Conservation (phyloP, 805 yeast genomes). For the Candida sonorensis region DNA sequence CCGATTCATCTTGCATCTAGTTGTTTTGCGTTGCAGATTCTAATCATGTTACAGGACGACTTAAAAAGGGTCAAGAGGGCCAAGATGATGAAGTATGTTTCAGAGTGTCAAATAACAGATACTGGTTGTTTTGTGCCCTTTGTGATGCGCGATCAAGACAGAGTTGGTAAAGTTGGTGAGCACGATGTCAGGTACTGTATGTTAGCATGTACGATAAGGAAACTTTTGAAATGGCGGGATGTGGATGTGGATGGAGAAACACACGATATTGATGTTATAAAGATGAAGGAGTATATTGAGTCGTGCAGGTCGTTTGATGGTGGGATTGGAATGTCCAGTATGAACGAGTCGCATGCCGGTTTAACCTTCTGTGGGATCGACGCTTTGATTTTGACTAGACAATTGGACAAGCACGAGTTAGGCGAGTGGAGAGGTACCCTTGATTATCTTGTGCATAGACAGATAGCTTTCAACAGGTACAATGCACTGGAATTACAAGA, state of each 20-base stretch:
- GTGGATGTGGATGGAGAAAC: constrained; percentile 26
- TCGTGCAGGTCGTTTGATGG: constrained; percentile 47
- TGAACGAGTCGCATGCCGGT: constrained; percentile 76
- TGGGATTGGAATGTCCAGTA: constrained; percentile 52
- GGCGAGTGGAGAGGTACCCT: constrained; percentile 34
- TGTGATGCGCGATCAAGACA: constrained; percentile 17
- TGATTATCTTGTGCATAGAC: constrained; percentile 61
- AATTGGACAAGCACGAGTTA: constrained; percentile 20
- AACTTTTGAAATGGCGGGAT: constrained; percentile 31
- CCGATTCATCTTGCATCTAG: constrained; percentile 69
- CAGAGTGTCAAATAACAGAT: constrained; percentile 30
- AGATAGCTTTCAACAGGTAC: constrained; percentile 34
- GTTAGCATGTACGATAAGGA: constrained; percentile 60
- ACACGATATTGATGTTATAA: constrained; percentile 39
- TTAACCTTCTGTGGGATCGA: constrained; percentile 80
- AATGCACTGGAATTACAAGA: constrained; percentile 21
- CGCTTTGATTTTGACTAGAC: constrained; percentile 43
- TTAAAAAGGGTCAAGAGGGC: constrained; percentile 31
- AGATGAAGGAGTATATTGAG: constrained; percentile 33
- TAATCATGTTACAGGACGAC: constrained; percentile 44
- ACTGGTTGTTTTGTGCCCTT: constrained; percentile 21
- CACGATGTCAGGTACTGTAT: constrained; percentile 69
- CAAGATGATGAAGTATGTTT: constrained; percentile 47
- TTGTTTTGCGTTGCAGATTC: constrained; percentile 58
- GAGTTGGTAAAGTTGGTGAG: constrained; percentile 43